Evolutionary conservation across 2,329 filamentous ascomycete genomes (phyloP), one percentile per base, ranked within the genome.

Genomic region (Talaromyces sp.): DNA sequence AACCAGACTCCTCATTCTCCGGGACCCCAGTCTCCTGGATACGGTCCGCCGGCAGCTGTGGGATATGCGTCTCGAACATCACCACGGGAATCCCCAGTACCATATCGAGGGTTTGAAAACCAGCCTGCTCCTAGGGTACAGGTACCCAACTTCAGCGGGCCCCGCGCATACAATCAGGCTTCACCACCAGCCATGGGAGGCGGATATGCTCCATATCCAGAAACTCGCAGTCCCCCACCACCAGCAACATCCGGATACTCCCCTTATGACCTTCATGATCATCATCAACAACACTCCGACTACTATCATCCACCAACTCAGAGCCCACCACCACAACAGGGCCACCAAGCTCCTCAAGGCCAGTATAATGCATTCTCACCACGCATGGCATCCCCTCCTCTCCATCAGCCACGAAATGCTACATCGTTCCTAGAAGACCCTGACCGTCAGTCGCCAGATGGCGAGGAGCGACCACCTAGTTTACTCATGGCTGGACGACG

Each of bases 401-500:
- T 53, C n/a, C 53, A 53, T 11, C 45, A 51, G n/a, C 55, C 40
- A 35, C 22, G 46, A 22, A 8, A 45, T 39, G 31, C 37, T 35
- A 22, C 37, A 5, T 40, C 37, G 5, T 53, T 56, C n/a, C 36
- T 50, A n/a, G 48, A 53, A 33, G 43, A 52, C 22, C 51, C 50
- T 8, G 59, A 48, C 8, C 31, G 53, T 51, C 41, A 53, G 7
- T 36, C 36, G 1, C 33, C 31, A 13, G 19, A 21, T 5, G 21
- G 39, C 3, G 52, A 66, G 31, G 66, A 69, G 59, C 66, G 72
- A 61, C 72, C 73, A 36, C 74, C 74, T 9, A 76, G 70, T 68
- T 63, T 76, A 35, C 61, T 76, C 56, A 70, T 75, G 60, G 72
- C 70, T 57, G 75, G 74, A 15, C 69, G 72, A 54, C 71, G 71